Conservation (phyloP, 345 rosid genomes). For the Boechera retrofracta region DNA sequence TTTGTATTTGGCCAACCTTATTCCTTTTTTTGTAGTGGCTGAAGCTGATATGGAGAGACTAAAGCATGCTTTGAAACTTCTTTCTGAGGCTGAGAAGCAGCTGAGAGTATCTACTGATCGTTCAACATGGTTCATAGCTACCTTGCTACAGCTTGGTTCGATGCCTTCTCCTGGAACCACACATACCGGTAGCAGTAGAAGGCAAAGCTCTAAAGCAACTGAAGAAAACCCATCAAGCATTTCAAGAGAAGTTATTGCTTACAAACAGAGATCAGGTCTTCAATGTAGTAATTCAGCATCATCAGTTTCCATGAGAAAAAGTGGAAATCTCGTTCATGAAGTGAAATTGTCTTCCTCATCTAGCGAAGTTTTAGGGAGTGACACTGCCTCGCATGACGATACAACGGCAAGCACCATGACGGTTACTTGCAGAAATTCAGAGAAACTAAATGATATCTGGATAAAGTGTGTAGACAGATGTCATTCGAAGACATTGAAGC, state of each 20-base stretch:
- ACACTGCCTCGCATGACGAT: constrained; percentile 49
- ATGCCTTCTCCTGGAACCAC: constrained; percentile 72
- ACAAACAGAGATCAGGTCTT: constrained; percentile 59
- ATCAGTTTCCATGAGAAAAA: constrained; percentile 57
- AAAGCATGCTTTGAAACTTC: constrained; percentile 91
- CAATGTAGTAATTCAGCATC: constrained; percentile 56
- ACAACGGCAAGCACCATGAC: constrained; percentile 48
- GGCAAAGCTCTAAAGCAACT: constrained; percentile 77
- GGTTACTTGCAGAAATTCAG: constrained; percentile 53
- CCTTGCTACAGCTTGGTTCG: constrained; percentile 89
- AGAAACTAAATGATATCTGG: constrained; percentile 76
- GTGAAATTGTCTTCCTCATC: constrained; percentile 48
- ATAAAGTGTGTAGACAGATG: constrained; percentile 77
- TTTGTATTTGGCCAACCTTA: not conserved
- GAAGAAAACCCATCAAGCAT: constrained; percentile 73
- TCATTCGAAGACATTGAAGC: constrained; percentile 90
- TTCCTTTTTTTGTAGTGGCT: constrained; percentile 53
- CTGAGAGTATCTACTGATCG: constrained; percentile 81
- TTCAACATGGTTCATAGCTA: constrained; percentile 95
- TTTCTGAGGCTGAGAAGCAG: constrained; percentile 93
- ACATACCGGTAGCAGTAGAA: constrained; percentile 75
- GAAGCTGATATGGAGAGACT: constrained; percentile 78
- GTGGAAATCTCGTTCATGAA: constrained; percentile 49
- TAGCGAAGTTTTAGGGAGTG: constrained; percentile 44
- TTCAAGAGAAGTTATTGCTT: constrained; percentile 62